A percentile compares a stretch with the other conserved stretches of the same genome.
Evolutionary conservation across 352 stramenopile genomes (phyloP).

Genomic region (Phytophthora agathidicida): DNA sequence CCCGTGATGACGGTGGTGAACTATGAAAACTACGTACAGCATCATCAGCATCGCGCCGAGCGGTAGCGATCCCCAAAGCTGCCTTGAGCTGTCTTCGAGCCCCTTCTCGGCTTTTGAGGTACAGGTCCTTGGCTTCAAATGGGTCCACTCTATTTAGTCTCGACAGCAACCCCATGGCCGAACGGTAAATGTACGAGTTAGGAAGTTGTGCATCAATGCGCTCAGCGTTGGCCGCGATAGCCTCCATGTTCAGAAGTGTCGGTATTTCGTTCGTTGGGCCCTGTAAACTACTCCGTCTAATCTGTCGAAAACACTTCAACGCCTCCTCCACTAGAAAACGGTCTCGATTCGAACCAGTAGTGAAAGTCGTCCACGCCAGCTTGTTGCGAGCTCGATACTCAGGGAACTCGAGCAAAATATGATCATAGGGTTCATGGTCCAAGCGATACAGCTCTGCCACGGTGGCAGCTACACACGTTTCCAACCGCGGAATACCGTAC

Average conservation of each 20-base stretch:
- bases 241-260: background rate
- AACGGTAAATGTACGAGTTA: conserved; percentile 56
- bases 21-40: conserved; percentile 20
- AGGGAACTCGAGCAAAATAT: conserved; percentile 65
- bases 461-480: conserved; percentile 66
- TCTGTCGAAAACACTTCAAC: conserved; percentile 11
- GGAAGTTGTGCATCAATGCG: conserved; percentile 51
- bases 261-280: conserved; percentile 4
- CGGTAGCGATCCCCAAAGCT: conserved; percentile 10
- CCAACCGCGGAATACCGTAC: conserved; percentile 62
- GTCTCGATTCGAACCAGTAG: conserved; percentile 5
- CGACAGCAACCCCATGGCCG: conserved; percentile 57
- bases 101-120: conserved; percentile 37
- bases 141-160: conserved; percentile 47
- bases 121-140: conserved; percentile 58
- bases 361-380: conserved; percentile 50
- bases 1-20: conserved; percentile 2
- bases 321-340: conserved; percentile 14
- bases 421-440: conserved; percentile 64
- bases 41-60: conserved; percentile 9
- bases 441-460: conserved; percentile 74
- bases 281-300: background rate
- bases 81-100: conserved; percentile 42
- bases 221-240: conserved; percentile 17
- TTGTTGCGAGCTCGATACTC: conserved; percentile 68